These are phyloP conservation scores for Dioscorea cayenensis DNA, from an alignment of 116 monocot species.

Conservation along the genomic window DNA sequence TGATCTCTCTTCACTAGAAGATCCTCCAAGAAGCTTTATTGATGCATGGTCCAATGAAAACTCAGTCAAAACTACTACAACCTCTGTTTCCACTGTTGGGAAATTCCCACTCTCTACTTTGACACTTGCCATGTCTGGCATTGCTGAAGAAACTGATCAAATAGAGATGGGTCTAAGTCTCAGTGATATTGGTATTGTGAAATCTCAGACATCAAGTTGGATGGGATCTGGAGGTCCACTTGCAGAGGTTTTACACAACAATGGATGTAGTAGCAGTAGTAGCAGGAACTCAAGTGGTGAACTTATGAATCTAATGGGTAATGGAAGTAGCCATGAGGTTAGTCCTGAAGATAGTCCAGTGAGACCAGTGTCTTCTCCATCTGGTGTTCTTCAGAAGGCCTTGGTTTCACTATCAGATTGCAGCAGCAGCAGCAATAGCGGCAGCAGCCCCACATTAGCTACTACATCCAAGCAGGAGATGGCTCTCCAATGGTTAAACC, in stretches of 20 bases:
- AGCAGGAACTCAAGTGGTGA: not conserved
- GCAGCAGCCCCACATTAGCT: slow-evolving; percentile 18
- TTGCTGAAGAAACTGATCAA: not conserved
- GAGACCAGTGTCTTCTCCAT: slow-evolving; percentile 25
- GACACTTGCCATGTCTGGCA: slow-evolving; percentile 32
- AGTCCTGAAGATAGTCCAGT: slow-evolving; percentile 24
- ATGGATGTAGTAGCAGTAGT: not conserved
- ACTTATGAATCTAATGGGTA: slow-evolving; percentile 17
- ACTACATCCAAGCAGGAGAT: slow-evolving; percentile 11
- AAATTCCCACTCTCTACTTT: slow-evolving; percentile 22
- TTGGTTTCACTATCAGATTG: slow-evolving; percentile 38
- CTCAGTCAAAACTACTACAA: not conserved
- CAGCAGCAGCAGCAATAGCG: slow-evolving; percentile 25
- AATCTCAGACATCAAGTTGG: slow-evolving; percentile 14
- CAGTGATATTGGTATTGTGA: slow-evolving; percentile 2
- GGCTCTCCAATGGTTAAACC: slow-evolving; percentile 20
- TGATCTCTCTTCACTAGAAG: slow-evolving; percentile 11
- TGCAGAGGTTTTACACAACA: slow-evolving; percentile 29
- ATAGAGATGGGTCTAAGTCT: slow-evolving; percentile 29
- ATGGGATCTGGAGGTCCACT: slow-evolving; percentile 30
- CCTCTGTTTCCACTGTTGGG: not conserved
- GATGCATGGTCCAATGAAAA: slow-evolving; percentile 46
- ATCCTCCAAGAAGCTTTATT: slow-evolving; percentile 27
- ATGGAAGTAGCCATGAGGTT: slow-evolving; percentile 2
- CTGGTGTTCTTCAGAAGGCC: slow-evolving; percentile 36